Evolutionary conservation across 1,284 basidiomycete genomes (phyloP).

Genomic region (Ceraceosorus guamensis): DNA sequence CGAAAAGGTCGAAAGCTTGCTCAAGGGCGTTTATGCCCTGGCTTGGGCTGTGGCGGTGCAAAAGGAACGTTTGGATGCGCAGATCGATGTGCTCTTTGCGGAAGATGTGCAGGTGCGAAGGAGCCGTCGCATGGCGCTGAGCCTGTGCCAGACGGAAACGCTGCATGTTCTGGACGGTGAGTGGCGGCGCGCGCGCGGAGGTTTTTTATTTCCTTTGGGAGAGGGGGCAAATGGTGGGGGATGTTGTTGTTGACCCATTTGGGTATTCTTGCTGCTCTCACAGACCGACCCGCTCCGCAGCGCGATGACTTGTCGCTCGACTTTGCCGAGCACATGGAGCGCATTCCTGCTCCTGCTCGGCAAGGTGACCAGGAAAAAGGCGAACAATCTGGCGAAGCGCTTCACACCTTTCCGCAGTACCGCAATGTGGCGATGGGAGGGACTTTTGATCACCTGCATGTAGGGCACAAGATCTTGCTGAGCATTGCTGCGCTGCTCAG

Average conservation of each 20-base stretch:
- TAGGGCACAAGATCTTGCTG: constrained; percentile 93
- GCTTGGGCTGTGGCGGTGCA: constrained; percentile 36
- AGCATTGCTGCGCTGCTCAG: constrained; percentile 82
- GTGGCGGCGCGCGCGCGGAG: no score
- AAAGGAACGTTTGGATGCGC: constrained; percentile 19
- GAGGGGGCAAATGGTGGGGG: no score
- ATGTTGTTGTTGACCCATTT: no score
- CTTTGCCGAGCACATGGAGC: no score
- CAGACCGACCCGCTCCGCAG: no score
- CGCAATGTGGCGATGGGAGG: constrained; percentile 56
- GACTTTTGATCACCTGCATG: constrained; percentile 95
- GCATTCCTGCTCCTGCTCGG: no score
- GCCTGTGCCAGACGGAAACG: background rate
- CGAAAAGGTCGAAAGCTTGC: constrained; percentile 29
- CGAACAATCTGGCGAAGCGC: no score
- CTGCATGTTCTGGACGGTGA: background rate
- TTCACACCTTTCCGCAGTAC: constrained; percentile 13
- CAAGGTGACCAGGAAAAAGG: no score
- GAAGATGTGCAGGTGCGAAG: background rate
- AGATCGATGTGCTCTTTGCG: constrained; percentile 32
- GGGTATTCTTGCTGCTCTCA: no score
- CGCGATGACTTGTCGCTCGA: no score
- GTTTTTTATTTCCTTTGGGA: no score
- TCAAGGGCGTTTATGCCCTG: constrained; percentile 36
- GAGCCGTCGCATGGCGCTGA: background rate